These are phyloP conservation scores for Lupinus albus DNA, from an alignment of 306 rosid species.

Conservation along the genomic window DNA sequence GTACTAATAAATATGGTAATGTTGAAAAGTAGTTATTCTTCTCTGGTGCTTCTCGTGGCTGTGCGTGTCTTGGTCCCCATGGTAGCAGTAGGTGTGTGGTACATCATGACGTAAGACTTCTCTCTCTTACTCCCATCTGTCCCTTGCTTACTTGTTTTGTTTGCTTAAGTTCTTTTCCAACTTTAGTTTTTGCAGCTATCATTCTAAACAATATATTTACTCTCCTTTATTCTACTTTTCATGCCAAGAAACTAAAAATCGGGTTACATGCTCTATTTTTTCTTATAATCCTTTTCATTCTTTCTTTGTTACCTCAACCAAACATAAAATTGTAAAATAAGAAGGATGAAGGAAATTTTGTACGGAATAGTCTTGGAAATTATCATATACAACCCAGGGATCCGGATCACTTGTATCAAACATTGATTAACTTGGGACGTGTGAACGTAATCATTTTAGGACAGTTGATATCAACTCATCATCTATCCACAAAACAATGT, in stretches of 20 bases:
- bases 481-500: no score
- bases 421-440: no score
- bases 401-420: no score
- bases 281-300: no score
- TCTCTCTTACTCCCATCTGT: slow-evolving; percentile 24
- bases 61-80: slow-evolving; percentile 35
- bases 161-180: slow-evolving; percentile 37
- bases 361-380: slow-evolving; percentile 1
- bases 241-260: no score
- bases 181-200: background rate
- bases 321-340: no score
- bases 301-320: no score
- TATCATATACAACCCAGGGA: slow-evolving; percentile 15
- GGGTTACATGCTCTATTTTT: background rate
- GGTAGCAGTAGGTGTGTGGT: background rate
- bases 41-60: slow-evolving; percentile 42
- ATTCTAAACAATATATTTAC: background rate
- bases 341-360: slow-evolving; percentile 5
- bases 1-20: no score
- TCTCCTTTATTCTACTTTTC: background rate
- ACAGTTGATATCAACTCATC: no score
- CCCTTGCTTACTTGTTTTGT: slow-evolving; percentile 19
- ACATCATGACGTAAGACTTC: slow-evolving; percentile 22
- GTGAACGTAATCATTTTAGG: no score
- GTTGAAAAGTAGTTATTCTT: background rate